Conservation (phyloP, 2,329 filamentous ascomycete species). For the Dactylellina leptospora region DNA sequence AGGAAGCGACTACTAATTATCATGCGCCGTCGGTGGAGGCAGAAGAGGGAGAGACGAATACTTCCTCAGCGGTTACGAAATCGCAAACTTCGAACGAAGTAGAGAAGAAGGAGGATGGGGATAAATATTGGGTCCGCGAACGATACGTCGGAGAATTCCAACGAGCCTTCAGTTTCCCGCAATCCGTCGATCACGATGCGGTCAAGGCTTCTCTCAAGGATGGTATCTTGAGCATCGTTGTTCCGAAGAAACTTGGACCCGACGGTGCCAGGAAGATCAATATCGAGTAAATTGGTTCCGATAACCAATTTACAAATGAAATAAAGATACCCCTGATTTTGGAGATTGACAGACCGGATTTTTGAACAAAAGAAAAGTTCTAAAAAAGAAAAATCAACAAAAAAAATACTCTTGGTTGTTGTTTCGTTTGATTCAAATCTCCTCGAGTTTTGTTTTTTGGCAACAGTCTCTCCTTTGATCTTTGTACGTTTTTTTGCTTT, state of each 20-base stretch:
- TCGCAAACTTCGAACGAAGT: constrained; percentile 10
- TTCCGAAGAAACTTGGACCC: constrained; percentile 47
- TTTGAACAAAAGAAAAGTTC: too few species aligned
- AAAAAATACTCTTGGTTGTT: background rate
- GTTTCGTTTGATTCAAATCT: background rate
- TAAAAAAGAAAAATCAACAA: background rate
- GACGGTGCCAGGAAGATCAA: constrained; percentile 43
- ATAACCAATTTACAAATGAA: background rate
- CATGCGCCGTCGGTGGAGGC: constrained; percentile 30
- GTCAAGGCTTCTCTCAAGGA: constrained; percentile 53
- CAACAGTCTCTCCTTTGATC: background rate
- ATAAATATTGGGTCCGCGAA: constrained; percentile 53
- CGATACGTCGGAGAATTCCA: constrained; percentile 54
- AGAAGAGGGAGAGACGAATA: constrained; percentile 13
- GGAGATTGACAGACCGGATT: background rate
- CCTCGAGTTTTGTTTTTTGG: background rate
- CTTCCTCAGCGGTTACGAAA: constrained; percentile 11
- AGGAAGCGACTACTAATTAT: constrained; percentile 7
- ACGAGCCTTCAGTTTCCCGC: constrained; percentile 52
- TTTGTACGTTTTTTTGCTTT: constrained; percentile 2
- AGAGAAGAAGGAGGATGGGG: constrained; percentile 12
- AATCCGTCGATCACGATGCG: constrained; percentile 47
- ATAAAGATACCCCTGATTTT: constrained; percentile 10
- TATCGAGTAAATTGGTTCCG: constrained; percentile 25
- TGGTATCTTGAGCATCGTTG: constrained; percentile 50